Percentiles rank a stretch among this genome's conserved stretches.
Evolutionary conservation across 352 stramenopile species (phyloP).

Genomic region (Phytophthora capsici): DNA sequence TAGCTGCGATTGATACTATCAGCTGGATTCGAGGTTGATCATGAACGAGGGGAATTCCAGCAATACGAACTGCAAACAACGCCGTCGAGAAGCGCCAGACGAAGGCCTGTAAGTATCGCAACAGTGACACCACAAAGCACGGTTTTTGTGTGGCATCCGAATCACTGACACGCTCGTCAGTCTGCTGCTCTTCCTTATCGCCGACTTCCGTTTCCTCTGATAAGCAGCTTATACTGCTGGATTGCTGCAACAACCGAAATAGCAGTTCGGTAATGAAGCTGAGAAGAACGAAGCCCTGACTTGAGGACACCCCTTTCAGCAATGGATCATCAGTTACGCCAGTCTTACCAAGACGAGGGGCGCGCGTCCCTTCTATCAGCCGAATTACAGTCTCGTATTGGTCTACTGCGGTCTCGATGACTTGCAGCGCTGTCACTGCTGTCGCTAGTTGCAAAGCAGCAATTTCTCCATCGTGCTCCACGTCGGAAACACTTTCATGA

Average conservation of each 20-base stretch:
- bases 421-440: conserved; percentile 44
- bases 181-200: conserved; percentile 22
- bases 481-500: background rate
- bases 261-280: conserved; percentile 57
- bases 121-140: conserved; percentile 56
- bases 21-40: conserved; percentile 57
- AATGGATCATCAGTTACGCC: background rate
- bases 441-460: conserved; percentile 48
- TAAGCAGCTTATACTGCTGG: conserved; percentile 55
- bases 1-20: conserved; percentile 56
- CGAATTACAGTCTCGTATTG: conserved; percentile 60
- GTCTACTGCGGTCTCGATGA: conserved; percentile 56
- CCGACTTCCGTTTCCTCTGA: conserved; percentile 6
- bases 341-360: conserved; percentile 23
- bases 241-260: conserved; percentile 62
- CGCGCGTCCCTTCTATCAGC: conserved; percentile 49
- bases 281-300: conserved; percentile 60
- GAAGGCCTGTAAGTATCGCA: conserved; percentile 59
- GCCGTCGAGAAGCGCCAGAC: conserved; percentile 56
- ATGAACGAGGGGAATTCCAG: conserved; percentile 54
- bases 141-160: conserved; percentile 16
- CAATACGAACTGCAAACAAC: conserved; percentile 60
- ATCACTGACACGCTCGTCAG: conserved; percentile 29
- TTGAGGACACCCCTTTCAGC: conserved; percentile 20
- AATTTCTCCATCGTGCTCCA: conserved; percentile 31